Evolutionary conservation across 1,284 basidiomycete genomes (phyloP), one percentile per base, ranked within the genome.

Genomic region (Thelephora terrestris): DNA sequence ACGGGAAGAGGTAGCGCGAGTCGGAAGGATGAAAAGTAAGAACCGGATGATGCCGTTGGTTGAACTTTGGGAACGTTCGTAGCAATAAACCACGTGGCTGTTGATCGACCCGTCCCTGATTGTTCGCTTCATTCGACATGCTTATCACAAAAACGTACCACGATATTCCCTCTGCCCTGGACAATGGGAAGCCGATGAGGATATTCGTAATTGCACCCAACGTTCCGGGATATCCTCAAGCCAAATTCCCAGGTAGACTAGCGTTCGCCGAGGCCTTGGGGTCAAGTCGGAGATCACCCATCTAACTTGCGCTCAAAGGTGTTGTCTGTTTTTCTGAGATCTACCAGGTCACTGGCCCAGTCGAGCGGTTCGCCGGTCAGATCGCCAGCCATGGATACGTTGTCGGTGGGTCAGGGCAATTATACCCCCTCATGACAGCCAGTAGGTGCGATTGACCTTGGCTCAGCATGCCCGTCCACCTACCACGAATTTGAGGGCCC

Each of bases 401-500:
- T 47, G 83, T 86, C 4, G 86, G 85, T 78, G 47, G 47, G 77
- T 63, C 5, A 12, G 12, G n/a, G 39, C n/a, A n/a, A 7, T 27
- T 46, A 24, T 9, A 36, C 16, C 20, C 27, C 17, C n/a, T 45
- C 14, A 17, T 43, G 20, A 12, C 29, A 3, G 3, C 9, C 7
- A 32, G 29, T 32, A 32, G 12, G 12, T 32, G 29, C 12, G 29
- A 32, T 32, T 32, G 29, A 32, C 12, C 29, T 32, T 32, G 29
- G 29, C 52, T 2, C 49, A 89, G 85, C 84, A 2, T 86, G 82
- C 52, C 88, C 89, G 0, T 90, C 85, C 5, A 74, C 73, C 21
- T 96, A 88, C 65, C 92, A 96, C 60, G 92, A 96, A 61, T 95
- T 94, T 51, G 78, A 91, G 62, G 85, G 87, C 0, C 85, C 90